Evolutionary conservation across 2,329 filamentous ascomycete species (phyloP).

Genomic region (Sporothrix dimorphospora): DNA sequence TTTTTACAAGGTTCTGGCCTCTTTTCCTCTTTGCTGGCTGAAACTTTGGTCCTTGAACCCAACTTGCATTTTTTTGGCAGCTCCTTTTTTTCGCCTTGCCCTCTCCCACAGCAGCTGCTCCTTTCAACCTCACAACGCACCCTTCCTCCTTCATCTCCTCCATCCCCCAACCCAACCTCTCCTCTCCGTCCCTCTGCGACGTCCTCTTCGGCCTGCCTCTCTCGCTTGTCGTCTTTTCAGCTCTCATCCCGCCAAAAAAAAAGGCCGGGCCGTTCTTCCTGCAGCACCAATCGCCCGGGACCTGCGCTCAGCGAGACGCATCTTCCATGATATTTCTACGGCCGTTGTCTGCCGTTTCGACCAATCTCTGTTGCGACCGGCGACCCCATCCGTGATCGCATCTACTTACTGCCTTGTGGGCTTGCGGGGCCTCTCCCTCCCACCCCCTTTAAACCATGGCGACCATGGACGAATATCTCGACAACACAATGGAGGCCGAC

Average conservation of each 20-base stretch:
- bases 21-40: neutral
- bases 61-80: neutral
- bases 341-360: constrained; percentile 15
- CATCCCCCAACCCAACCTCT: neutral
- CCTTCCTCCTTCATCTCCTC: neutral
- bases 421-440: constrained; percentile 1
- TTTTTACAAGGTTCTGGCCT: constrained; percentile 16
- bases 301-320: neutral
- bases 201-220: neutral
- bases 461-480: constrained; percentile 64
- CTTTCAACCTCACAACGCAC: neutral
- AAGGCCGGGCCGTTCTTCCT: neutral
- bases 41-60: neutral
- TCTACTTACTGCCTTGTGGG: neutral
- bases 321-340: neutral
- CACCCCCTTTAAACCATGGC: constrained; percentile 44
- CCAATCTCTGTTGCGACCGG: neutral
- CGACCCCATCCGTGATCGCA: neutral
- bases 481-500: constrained; percentile 72
- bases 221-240: neutral
- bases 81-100: neutral
- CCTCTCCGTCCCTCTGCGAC: neutral
- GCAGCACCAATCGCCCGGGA: neutral
- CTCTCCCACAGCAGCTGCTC: neutral
- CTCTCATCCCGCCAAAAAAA: constrained; percentile 10